A percentile compares a stretch with the other conserved stretches of the same genome.
phyloP scores from a whole-genome alignment of 805 yeast genomes.

The Yamadazyma nakazawae region DNA sequence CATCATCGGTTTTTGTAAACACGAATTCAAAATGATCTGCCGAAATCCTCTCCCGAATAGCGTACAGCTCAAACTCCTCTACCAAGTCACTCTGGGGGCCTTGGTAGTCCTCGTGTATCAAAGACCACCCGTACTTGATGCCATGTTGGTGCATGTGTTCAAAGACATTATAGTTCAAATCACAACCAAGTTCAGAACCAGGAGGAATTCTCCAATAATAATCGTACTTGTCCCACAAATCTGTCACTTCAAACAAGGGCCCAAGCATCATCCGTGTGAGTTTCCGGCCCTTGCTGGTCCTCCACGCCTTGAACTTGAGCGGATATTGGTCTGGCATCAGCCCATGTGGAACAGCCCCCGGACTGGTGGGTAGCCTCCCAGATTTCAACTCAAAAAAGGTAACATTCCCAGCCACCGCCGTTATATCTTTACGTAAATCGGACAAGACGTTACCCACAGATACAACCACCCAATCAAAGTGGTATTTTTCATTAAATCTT shows the following conservation, averaged over 20 bases:
- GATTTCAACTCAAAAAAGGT: constrained; percentile 15
- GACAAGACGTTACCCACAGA: neutral
- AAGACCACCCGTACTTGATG: constrained; percentile 22
- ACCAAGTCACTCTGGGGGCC: constrained; percentile 11
- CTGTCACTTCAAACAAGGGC: constrained; percentile 19
- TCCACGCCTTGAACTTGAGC: constrained; percentile 28
- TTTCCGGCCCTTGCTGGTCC: constrained; percentile 17
- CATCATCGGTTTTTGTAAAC: neutral
- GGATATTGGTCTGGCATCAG: constrained; percentile 6
- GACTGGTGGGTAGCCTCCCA: constrained; percentile 9
- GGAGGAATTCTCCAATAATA: constrained; percentile 28
- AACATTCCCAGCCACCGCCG: constrained; percentile 14
- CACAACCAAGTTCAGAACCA: constrained; percentile 21
- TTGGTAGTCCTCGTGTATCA: constrained; percentile 10
- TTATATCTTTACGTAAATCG: neutral
- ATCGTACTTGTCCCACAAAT: constrained; percentile 20
- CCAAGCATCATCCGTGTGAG: constrained; percentile 22
- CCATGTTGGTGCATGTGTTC: constrained; percentile 20
- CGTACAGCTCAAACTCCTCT: constrained; percentile 8
- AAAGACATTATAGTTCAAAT: constrained; percentile 24
- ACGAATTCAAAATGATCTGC: constrained; percentile 10
- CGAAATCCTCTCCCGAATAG: constrained; percentile 3
- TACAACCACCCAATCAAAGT: constrained; percentile 22
- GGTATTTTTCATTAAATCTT: constrained; percentile 20
- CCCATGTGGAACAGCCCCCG: constrained; percentile 2